Conservation (phyloP, 140 eudicot species). For the Anethum foeniculum region DNA sequence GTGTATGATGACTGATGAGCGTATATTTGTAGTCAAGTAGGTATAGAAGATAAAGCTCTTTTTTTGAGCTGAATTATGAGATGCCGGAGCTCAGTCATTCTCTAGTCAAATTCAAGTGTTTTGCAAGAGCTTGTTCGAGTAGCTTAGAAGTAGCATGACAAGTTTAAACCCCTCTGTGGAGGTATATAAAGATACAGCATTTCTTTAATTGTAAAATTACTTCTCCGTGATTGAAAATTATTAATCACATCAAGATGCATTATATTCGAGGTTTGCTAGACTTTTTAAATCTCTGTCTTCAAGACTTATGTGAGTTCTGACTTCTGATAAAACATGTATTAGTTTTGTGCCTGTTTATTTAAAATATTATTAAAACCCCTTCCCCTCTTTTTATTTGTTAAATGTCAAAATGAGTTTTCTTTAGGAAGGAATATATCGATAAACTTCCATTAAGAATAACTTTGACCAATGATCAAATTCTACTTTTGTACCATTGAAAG, state of each 20-base stretch:
- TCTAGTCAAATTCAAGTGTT: neutral
- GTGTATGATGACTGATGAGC: neutral
- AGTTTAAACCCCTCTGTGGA: neutral
- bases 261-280: too few relatives aligned
- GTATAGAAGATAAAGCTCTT: neutral
- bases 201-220: neutral
- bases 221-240: neutral
- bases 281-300: too few relatives aligned
- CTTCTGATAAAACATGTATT: neutral
- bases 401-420: neutral
- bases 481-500: neutral
- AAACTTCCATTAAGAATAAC: neutral
- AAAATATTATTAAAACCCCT: neutral
- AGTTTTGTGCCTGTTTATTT: neutral
- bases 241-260: too few relatives aligned
- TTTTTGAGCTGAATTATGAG: neutral
- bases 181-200: neutral
- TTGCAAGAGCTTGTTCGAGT: neutral
- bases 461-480: neutral
- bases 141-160: neutral
- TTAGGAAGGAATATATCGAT: neutral
- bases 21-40: neutral
- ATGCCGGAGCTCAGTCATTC: neutral
- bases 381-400: neutral
- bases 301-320: neutral